These are phyloP conservation scores for Cymodocea nodosa DNA, from an alignment of 116 monocot species.

Conservation along the genomic window DNA sequence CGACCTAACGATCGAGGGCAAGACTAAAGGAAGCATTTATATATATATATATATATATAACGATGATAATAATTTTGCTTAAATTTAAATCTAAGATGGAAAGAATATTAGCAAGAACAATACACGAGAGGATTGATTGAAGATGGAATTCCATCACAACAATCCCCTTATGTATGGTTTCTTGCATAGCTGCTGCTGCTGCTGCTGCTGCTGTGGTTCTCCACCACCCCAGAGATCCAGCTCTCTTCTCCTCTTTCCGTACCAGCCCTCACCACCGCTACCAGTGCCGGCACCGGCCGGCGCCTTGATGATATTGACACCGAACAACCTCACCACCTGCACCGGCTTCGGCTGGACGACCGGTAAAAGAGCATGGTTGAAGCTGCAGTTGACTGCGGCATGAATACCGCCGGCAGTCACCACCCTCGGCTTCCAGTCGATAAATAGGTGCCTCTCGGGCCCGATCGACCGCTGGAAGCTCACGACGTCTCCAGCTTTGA, in stretches of 20 bases:
- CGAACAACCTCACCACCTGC: constrained; percentile 40
- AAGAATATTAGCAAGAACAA: too few species aligned
- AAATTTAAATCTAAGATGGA: too few species aligned
- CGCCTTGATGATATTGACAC: constrained; percentile 34
- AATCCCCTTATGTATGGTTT: background rate
- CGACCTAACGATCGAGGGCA: too few species aligned
- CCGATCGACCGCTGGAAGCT: constrained; percentile 43
- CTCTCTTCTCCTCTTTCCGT: background rate
- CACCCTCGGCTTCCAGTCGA: constrained; percentile 24
- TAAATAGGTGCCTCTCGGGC: constrained; percentile 35
- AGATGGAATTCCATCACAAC: too few species aligned
- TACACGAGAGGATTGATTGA: too few species aligned
- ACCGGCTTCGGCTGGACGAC: background rate
- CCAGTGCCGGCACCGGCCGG: background rate
- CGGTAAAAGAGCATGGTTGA: background rate
- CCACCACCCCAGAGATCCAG: background rate
- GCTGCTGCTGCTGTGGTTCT: background rate
- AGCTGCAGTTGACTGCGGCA: background rate
- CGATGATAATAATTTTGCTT: too few species aligned
- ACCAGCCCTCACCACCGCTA: background rate
- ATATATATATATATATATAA: too few species aligned
- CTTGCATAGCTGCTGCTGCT: background rate
- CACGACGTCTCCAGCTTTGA: constrained; percentile 47
- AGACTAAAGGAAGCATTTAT: too few species aligned
- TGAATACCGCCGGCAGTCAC: background rate